Evolutionary conservation across 192 early-diverging fungal species (phyloP).

Genomic region (Rhizophagus prolifer): DNA sequence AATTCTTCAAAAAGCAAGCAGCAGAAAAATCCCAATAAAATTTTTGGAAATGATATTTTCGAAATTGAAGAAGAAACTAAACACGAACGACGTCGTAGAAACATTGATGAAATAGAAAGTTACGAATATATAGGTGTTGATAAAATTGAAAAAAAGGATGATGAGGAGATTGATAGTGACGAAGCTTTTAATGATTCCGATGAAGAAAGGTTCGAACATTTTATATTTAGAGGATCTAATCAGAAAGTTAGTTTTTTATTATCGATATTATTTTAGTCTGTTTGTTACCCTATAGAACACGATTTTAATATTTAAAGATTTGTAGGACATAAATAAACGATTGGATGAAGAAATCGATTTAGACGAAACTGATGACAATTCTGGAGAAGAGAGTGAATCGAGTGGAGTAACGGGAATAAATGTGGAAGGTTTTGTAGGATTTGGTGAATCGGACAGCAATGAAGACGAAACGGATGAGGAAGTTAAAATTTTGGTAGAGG

Average conservation of each 20-base stretch:
- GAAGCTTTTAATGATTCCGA: neutral
- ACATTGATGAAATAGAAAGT: neutral
- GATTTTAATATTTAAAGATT: neutral
- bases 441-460: neutral
- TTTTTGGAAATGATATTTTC: neutral
- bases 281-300: neutral
- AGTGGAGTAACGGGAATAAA: too few relatives aligned
- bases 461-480: slow-evolving; percentile 33
- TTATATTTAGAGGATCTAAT: neutral
- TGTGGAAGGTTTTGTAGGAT: neutral
- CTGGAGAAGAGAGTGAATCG: neutral
- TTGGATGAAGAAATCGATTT: neutral
- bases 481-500: slow-evolving; percentile 36
- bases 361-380: neutral
- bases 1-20: neutral
- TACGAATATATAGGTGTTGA: neutral
- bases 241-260: neutral
- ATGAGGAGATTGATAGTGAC: neutral
- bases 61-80: neutral
- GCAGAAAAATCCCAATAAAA: neutral
- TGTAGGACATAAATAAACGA: neutral
- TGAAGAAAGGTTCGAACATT: neutral
- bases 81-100: neutral
- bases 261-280: neutral
- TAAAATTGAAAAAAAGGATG: neutral